These are phyloP conservation scores for Candida andamanensis DNA, from an alignment of 805 yeast genomes.

Conservation along the genomic window DNA sequence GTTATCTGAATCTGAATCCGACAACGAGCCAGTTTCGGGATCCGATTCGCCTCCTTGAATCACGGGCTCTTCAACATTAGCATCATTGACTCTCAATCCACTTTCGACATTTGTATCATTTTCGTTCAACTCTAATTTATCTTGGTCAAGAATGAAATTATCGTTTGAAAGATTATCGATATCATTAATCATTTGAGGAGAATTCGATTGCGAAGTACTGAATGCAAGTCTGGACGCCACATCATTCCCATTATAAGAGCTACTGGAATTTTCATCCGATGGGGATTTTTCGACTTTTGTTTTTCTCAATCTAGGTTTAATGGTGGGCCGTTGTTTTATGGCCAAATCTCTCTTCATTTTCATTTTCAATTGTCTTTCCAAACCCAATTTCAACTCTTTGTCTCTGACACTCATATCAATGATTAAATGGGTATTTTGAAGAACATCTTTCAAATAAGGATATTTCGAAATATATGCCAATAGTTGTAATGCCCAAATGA, in stretches of 20 bases:
- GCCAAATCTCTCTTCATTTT: constrained; percentile 26
- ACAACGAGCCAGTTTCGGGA: constrained; percentile 13
- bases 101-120: constrained; percentile 19
- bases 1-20: constrained; percentile 13
- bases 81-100: constrained; percentile 22
- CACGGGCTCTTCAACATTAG: constrained; percentile 22
- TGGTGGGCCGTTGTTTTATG: constrained; percentile 26
- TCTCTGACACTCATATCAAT: constrained; percentile 53
- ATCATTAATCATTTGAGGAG: constrained; percentile 36
- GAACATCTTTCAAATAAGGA: constrained; percentile 64
- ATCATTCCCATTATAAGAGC: constrained; percentile 5
- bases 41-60: constrained; percentile 20
- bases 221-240: constrained; percentile 21
- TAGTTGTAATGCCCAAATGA: constrained; percentile 87
- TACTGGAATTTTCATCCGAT: neutral
- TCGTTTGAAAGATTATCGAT: constrained; percentile 26
- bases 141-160: constrained; percentile 27
- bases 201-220: constrained; percentile 31
- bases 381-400: constrained; percentile 31
- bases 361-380: constrained; percentile 31
- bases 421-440: constrained; percentile 73
- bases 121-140: constrained; percentile 28
- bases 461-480: constrained; percentile 92
- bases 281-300: constrained; percentile 6
- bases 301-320: constrained; percentile 30